Base-by-base conservation (phyloP, 1,139 yeast genomes). In the Candida gigantensis region DNA sequence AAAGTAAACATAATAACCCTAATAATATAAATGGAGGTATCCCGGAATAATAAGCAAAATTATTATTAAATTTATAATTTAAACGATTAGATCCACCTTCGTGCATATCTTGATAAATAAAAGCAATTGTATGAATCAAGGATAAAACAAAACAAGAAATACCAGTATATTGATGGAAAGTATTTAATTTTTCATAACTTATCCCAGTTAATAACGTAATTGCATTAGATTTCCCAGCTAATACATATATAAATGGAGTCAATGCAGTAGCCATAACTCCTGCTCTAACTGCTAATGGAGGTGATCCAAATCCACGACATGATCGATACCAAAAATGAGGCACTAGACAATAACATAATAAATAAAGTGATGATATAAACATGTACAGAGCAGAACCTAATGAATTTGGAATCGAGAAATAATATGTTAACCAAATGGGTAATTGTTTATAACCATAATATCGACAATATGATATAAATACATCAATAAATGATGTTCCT, bases 251-350 rank as follows among this genome's bases (percentile, higher is more conserved):
- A 46, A 75, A 74, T 0, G 83, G 83, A 3, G 75, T 63, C 38
- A 77, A 58, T 0, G 81, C 80, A 17, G 72, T 61, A 4, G 79
- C 69, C 69, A 74, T 69, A 25, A 75, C 43, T 2, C 82, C 83
- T 1, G 81, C 62, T 36, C 83, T 55, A 1, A 75, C 71, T 0
- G 78, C 79, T 32, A 78, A 46, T n/a, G 85, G 85, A n/a, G 85
- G 82, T 1, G 81, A 66, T 1, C 85, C 86, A 55, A 79, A 79
- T 0, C 77, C 78, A 5, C 57, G 35, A 52, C 86, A 80, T 0
- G 62, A 75, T 44, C 84, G 58, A 48, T 74, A 75, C 73, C 77
- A 79, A 37, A 67, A 66, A 40, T 73, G 79, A 4, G 84, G 85
- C 1, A 64, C 58, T 17, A 68, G 54, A 32, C 72, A 57, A 50